Conservation (phyloP, 2,329 filamentous ascomycete species). For the Colletotrichum sublineola region DNA sequence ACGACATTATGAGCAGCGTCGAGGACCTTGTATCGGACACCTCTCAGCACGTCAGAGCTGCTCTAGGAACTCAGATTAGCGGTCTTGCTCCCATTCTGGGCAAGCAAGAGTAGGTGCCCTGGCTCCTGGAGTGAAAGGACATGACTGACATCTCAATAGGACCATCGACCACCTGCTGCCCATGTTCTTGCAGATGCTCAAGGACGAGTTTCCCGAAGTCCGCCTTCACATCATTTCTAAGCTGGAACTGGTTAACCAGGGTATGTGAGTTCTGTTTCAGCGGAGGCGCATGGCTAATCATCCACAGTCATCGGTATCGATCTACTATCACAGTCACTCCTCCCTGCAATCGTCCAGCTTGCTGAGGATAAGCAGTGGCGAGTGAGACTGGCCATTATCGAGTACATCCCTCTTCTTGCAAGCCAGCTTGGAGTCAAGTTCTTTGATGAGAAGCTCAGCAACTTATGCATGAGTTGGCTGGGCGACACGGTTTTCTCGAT, state of each 20-base stretch:
- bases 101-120: conserved; percentile 91
- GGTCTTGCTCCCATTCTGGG: conserved; percentile 96
- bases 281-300: conserved; percentile 16
- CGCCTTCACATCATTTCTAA: conserved; percentile 99
- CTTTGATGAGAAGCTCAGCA: conserved; percentile 97
- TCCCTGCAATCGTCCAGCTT: conserved; percentile 96
- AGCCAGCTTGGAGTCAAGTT: conserved; percentile 97
- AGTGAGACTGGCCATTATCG: conserved; percentile 96
- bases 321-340: conserved; percentile 92
- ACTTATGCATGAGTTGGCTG: conserved; percentile 97
- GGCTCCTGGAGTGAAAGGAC: conserved; percentile 2
- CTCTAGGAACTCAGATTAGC: conserved; percentile 96
- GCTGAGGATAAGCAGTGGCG: conserved; percentile 99
- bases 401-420: conserved; percentile 97
- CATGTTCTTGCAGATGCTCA: conserved; percentile 99
- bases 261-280: conserved; percentile 59
- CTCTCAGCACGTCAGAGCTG: conserved; percentile 96
- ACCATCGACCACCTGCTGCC: conserved; percentile 96
- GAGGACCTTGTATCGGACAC: conserved; percentile 96
- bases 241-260: conserved; percentile 96
- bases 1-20: conserved; percentile 96
- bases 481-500: conserved; percentile 99
- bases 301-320: conserved; percentile 93
- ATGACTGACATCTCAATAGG: conserved; percentile 58
- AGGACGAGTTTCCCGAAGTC: conserved; percentile 98